Percentiles rank a stretch among this genome's conserved stretches.
Conservation (phyloP, 768 basidiomycete species). For the Hemileccinum impolitum region DNA sequence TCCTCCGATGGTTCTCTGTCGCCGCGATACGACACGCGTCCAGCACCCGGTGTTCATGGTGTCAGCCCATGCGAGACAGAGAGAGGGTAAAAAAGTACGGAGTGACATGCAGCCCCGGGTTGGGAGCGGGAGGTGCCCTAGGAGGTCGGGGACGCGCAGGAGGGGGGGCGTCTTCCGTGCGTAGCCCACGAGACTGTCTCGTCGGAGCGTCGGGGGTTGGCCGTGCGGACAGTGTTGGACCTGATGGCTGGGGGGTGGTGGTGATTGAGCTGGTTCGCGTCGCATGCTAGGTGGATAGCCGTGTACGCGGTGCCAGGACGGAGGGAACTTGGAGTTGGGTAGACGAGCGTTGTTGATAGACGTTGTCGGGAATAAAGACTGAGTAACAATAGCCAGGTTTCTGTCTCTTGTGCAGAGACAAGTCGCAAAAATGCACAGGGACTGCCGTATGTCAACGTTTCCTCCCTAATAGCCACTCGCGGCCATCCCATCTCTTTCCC, state of each 20-base stretch:
- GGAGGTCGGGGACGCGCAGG: constrained; percentile 8
- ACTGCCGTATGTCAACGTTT: constrained; percentile 42
- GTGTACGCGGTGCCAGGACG: background rate
- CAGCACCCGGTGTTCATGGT: background rate
- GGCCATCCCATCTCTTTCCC: constrained; percentile 56
- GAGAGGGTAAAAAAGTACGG: background rate
- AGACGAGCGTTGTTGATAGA: constrained; percentile 6
- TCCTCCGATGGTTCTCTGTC: constrained; percentile 4
- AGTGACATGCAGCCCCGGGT: background rate
- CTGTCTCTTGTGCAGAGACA: constrained; percentile 24
- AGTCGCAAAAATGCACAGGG: constrained; percentile 29
- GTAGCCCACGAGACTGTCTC: constrained; percentile 1
- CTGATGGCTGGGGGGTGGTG: constrained; percentile 1
- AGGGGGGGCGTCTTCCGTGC: background rate
- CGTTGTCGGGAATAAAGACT: constrained; percentile 3
- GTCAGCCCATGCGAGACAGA: background rate
- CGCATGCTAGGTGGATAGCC: constrained; percentile 5
- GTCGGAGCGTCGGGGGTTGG: constrained; percentile 1
- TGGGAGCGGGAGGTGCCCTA: background rate
- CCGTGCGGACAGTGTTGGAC: background rate
- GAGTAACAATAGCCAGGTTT: constrained; percentile 16
- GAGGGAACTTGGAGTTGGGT: background rate
- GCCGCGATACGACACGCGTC: constrained; percentile 2
- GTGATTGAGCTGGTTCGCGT: constrained; percentile 9
- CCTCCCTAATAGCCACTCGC: constrained; percentile 56